A percentile compares a stretch with the other conserved stretches of the same genome.
phyloP scores from a whole-genome alignment of 371 early-diverging fungal genomes.

The Mortierella sp. region DNA sequence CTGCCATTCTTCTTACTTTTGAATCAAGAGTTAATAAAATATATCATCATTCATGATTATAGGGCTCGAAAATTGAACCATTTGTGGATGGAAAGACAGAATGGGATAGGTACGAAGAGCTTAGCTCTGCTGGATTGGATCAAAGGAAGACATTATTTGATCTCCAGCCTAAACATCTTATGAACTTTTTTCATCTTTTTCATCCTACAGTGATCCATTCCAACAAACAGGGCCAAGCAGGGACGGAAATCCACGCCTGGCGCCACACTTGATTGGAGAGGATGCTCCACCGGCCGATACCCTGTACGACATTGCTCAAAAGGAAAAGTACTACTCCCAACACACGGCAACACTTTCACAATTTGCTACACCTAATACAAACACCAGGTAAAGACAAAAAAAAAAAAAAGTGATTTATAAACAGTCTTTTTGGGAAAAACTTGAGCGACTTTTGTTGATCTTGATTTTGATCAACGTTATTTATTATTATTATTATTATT shows the following conservation, averaged over 20 bases:
- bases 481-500: too few relatives aligned
- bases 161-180: not conserved
- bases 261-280: constrained; percentile 41
- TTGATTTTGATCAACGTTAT: not conserved
- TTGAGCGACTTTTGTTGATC: not conserved
- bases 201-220: constrained; percentile 21
- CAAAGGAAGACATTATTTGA: not conserved
- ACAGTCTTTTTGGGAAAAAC: not conserved
- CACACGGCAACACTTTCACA: constrained; percentile 18
- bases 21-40: not conserved
- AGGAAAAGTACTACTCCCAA: constrained; percentile 37
- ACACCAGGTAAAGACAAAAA: constrained; percentile 25
- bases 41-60: not conserved
- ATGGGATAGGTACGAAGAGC: constrained; percentile 29
- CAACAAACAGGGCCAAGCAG: constrained; percentile 30
- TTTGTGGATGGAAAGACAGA: constrained; percentile 32
- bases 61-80: constrained; percentile 45
- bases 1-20: not conserved
- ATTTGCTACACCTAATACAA: constrained; percentile 5
- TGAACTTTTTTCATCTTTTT: not conserved
- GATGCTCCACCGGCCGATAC: constrained; percentile 54
- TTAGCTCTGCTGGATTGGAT: not conserved
- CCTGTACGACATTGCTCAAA: constrained; percentile 40
- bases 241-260: constrained; percentile 15
- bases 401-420: too few relatives aligned